Conservation (phyloP, 768 basidiomycete species). For the Boletus sp. region DNA sequence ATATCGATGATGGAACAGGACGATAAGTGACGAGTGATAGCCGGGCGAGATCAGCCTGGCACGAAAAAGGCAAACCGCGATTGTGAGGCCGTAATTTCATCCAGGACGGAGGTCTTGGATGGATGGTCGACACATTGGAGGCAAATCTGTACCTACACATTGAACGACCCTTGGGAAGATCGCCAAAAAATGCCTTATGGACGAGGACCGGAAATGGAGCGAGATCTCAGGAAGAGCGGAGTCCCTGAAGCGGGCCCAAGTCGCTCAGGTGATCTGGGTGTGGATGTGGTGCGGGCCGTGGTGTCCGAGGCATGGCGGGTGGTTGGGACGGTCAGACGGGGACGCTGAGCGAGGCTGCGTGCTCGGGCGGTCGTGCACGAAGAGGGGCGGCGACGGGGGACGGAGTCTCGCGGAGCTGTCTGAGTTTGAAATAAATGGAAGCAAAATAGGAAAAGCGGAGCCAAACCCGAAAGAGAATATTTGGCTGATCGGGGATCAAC, state of each 20-base stretch:
- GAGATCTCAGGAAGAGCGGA: conserved; percentile 23
- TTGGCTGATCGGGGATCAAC: conserved; percentile 64
- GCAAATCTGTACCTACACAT: conserved; percentile 3
- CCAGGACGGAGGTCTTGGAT: background rate
- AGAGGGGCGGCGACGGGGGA: conserved; percentile 2
- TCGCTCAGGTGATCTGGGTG: conserved; percentile 18
- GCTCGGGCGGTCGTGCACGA: background rate
- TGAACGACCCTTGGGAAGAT: conserved; percentile 14
- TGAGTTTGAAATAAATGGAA: conserved; percentile 18
- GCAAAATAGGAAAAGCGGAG: conserved; percentile 27
- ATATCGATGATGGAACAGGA: background rate
- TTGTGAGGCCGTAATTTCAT: conserved; percentile 5
- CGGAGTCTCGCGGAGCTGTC: conserved; percentile 27
- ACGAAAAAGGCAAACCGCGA: conserved; percentile 9
- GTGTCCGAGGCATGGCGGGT: conserved; percentile 12
- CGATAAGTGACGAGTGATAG: conserved; percentile 5
- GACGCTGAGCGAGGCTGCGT: background rate
- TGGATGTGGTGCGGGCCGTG: conserved; percentile 3
- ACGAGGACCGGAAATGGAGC: conserved; percentile 23
- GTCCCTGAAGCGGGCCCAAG: conserved; percentile 22
- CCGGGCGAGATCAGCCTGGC: conserved; percentile 15
- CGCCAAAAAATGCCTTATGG: conserved; percentile 24
- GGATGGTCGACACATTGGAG: background rate
- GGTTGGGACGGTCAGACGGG: background rate
- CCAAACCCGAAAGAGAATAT: conserved; percentile 33